Conservation (phyloP, 2,329 filamentous ascomycete species). For the Hirsutella thompsonii region DNA sequence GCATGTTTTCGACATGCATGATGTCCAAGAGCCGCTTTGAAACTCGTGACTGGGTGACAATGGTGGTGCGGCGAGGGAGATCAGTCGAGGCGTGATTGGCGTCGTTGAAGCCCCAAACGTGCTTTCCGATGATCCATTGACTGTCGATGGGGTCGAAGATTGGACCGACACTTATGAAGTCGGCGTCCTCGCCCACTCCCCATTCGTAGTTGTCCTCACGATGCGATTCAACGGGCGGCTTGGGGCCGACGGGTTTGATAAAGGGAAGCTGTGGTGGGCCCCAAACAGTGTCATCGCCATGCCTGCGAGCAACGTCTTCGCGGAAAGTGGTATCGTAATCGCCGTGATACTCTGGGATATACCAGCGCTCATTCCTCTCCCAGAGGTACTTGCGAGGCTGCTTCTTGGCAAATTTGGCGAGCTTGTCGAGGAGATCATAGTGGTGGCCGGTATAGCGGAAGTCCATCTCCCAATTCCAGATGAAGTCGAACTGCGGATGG, state of each 20-base stretch:
- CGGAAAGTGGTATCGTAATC: constrained; percentile 56
- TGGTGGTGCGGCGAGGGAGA: constrained; percentile 61
- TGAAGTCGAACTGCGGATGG: constrained; percentile 66
- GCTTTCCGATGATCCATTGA: constrained; percentile 58
- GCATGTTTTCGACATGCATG: constrained; percentile 66
- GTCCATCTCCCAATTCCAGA: constrained; percentile 87
- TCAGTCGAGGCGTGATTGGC: constrained; percentile 33
- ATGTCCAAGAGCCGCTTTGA: constrained; percentile 59
- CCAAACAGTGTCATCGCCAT: constrained; percentile 50
- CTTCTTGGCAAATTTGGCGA: constrained; percentile 47
- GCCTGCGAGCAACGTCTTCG: constrained; percentile 41
- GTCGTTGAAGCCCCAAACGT: constrained; percentile 54
- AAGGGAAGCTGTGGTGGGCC: constrained; percentile 47
- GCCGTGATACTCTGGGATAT: constrained; percentile 57
- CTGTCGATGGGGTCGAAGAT: constrained; percentile 64
- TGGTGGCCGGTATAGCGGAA: constrained; percentile 68
- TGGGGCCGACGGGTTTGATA: constrained; percentile 48
- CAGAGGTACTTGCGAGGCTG: constrained; percentile 62
- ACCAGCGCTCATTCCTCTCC: constrained; percentile 62
- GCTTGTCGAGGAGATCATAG: constrained; percentile 62
- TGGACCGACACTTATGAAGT: constrained; percentile 63
- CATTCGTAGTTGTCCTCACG: constrained; percentile 57
- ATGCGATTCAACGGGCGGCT: constrained; percentile 44
- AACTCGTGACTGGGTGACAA: constrained; percentile 63
- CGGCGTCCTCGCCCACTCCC: constrained; percentile 65